These are phyloP conservation scores for Allantophomopsis cytisporea DNA, from an alignment of 2,329 filamentous ascomycete species.

Conservation along the genomic window DNA sequence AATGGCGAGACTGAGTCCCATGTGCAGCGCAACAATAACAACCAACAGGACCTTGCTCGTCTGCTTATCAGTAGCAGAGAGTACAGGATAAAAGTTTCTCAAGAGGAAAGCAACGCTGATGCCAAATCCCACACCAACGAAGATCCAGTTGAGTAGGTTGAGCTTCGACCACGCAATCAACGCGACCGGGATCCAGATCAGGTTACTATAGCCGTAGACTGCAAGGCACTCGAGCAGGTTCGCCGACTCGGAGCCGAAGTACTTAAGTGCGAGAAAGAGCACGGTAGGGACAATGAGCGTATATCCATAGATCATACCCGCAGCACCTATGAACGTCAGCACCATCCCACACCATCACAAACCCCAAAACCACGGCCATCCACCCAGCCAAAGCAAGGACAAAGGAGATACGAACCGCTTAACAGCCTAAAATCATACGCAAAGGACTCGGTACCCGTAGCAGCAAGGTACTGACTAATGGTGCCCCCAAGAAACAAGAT, in stretches of 20 bases:
- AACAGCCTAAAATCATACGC: conserved; percentile 84
- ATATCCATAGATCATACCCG: conserved; percentile 91
- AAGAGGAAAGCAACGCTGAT: conserved; percentile 74
- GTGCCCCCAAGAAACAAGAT: conserved; percentile 93
- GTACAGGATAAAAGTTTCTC: conserved; percentile 78
- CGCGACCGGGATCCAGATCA: conserved; percentile 94
- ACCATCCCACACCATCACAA: conserved; percentile 1
- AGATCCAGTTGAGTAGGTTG: conserved; percentile 80
- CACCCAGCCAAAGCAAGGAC: not conserved
- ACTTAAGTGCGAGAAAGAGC: conserved; percentile 79
- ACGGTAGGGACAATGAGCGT: conserved; percentile 74
- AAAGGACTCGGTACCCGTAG: conserved; percentile 56
- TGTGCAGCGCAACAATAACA: conserved; percentile 72
- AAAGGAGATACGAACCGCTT: conserved; percentile 43
- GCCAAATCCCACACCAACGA: conserved; percentile 77
- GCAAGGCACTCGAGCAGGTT: conserved; percentile 93
- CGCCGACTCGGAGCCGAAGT: conserved; percentile 89
- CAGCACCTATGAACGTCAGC: conserved; percentile 42
- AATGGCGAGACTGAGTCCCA: conserved; percentile 83
- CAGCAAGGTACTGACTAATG: conserved; percentile 78
- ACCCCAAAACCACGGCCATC: not conserved
- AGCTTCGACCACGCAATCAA: conserved; percentile 83
- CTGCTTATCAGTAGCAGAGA: conserved; percentile 85
- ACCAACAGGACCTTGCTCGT: conserved; percentile 80
- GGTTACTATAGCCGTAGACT: conserved; percentile 89